Evolutionary conservation across 129 eudicot species (phyloP), one percentile per base, ranked within the genome.

Genomic region (Artemisia annua): DNA sequence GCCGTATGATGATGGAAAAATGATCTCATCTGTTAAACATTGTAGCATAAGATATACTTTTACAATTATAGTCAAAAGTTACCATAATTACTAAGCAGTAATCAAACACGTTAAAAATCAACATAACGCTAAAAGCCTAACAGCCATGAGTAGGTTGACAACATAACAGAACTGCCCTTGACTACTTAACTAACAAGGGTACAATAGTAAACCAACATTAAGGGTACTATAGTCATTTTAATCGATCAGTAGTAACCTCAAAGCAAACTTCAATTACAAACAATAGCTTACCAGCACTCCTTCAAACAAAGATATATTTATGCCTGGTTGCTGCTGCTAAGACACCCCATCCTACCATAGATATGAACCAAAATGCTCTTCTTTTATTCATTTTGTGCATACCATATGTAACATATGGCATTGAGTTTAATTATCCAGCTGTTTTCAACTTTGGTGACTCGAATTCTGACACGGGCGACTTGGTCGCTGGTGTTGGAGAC

Each of bases 381-480:
- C 17, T 83, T 1, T 67, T 82, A 17, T 76, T 84, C 60, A 30
- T 79, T 66, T 78, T 54, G 32, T 72, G 39, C 74, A 70, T 51
- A 58, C 35, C 67, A 20, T 83, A 85, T 71, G 69, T 61, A 35
- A 55, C 85, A 30, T 64, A 66, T 79, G 72, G 82, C 72, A 73
- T 89, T 50, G 85, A 82, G 43, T 93, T 87, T 86, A 83, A 83
- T 18, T 88, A 82, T 71, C 97, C 97, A 5, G 97, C 98, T 10
- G 91, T 88, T 75, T 90, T 94, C 93, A 94, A 86, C 85, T 94
- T 90, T 46, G 98, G 98, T 0, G 97, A 90, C 66, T 94, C 98
- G 5, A 94, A 94, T 81, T 94, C 98, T 7, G 97, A 94, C 75
- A 90, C 97, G 0, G 97, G 98, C 8, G 82, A 81, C 55, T 86